Evolutionary conservation across 169 alveolate genomes (phyloP), one percentile per base, ranked within the genome.

Genomic region (Plasmodium reichenowi): DNA sequence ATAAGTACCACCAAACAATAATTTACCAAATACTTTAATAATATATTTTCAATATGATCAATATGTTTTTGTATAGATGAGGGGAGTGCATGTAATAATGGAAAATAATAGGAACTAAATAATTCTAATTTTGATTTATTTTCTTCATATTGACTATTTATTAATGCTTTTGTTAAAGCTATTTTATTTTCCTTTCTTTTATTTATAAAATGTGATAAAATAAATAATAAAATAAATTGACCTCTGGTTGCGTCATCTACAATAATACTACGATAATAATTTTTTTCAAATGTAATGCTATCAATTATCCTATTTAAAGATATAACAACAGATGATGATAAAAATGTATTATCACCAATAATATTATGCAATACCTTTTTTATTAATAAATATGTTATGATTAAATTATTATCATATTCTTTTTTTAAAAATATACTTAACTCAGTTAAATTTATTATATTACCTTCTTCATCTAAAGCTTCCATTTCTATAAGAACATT

Each of bases 401-500:
- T 24, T 13, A 94, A 58, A 73, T 94, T 94, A 60, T 88, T 91
- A 52, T 94, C 95, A 58, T 83, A 94, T 20, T 85, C 83, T 29
- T 86, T 92, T 64, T 93, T 73, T 17, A 92, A 89, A 29, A 94
- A 75, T 54, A 94, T 56, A 26, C 95, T 86, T 48, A 92, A 72
- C 56, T 92, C 96, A 59, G 93, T 92, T 63, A 94, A 89, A 48
- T 93, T 93, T 22, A 86, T 71, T 64, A 92, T 71, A 29, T 88
- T 70, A 10, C 96, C 92, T 17, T 89, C 85, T 17, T 76, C 83
- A 88, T 94, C 96, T 43, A 94, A 24, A n/a, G 93, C 76, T 22
- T 93, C 96, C 67, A 92, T 89, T 59, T 74, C 85, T 56, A 94
- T 70, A 48, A 94, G 88, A 22, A 88, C 92, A 70, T 94, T 94